phyloP scores from a whole-genome alignment of 1,139 yeast species.

The Kodamaea ohmeri region DNA sequence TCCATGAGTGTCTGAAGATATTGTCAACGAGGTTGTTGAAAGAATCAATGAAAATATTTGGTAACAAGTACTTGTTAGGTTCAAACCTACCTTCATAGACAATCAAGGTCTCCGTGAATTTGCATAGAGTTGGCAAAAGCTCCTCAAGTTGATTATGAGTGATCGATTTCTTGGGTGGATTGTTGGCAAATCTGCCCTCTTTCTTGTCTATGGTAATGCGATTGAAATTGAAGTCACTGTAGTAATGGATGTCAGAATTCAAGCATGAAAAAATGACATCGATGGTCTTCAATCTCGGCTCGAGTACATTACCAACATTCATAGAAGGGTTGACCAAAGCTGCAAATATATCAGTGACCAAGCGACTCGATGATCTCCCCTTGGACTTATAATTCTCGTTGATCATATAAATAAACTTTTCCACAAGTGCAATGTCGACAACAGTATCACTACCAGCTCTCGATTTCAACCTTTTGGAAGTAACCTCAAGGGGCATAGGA shows the following conservation, averaged over 20 bases:
- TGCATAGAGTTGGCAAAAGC: constrained; percentile 17
- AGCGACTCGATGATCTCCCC: constrained; percentile 21
- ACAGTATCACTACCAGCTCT: constrained; percentile 13
- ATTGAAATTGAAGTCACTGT: constrained; percentile 33
- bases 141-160: constrained; percentile 23
- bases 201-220: constrained; percentile 16
- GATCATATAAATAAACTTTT: constrained; percentile 35
- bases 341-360: constrained; percentile 25
- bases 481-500: constrained; percentile 9
- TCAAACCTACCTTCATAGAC: constrained; percentile 19
- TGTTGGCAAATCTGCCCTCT: constrained; percentile 17
- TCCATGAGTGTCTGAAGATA: constrained; percentile 28
- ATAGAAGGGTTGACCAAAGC: constrained; percentile 21
- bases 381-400: constrained; percentile 23
- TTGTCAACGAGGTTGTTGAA: constrained; percentile 26
- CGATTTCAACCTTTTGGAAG: constrained; percentile 4
- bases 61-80: constrained; percentile 16
- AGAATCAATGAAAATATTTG: constrained; percentile 25
- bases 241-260: constrained; percentile 34
- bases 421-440: constrained; percentile 28
- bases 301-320: constrained; percentile 18
- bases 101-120: constrained; percentile 23
- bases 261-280: constrained; percentile 32
- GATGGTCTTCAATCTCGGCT: constrained; percentile 27
- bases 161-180: constrained; percentile 27